phyloP scores from a whole-genome alignment of 768 basidiomycete genomes.

The Lactifluus hygrophoroides region DNA sequence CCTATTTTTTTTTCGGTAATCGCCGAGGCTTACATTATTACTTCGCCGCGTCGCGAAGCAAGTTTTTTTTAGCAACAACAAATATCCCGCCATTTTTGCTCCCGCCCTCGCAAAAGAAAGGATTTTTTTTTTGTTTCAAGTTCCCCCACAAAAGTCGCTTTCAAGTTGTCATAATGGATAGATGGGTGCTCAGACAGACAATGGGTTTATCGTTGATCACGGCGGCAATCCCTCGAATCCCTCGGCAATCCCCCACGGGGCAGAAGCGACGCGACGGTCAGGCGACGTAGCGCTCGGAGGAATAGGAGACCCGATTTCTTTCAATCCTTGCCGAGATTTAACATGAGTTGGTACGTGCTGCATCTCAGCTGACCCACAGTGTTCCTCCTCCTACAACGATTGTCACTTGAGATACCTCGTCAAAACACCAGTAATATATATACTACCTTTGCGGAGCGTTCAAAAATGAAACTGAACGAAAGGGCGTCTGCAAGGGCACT shows the following conservation, averaged over 20 bases:
- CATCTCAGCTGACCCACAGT: neutral
- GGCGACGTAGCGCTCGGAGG: neutral
- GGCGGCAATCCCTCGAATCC: neutral
- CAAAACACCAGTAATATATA: no score
- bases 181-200: neutral
- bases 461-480: no score
- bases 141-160: no score
- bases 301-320: neutral
- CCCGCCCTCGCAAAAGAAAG: neutral
- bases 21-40: neutral
- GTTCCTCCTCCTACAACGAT: neutral
- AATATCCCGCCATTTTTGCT: neutral
- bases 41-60: neutral
- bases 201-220: neutral
- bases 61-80: neutral
- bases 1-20: conserved; percentile 9
- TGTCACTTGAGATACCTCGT: neutral
- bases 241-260: neutral
- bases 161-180: neutral
- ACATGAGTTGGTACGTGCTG: neutral
- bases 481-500: no score
- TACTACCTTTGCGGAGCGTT: no score
- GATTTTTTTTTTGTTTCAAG: no score
- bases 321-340: neutral
- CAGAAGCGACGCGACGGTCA: neutral